Conservation (phyloP, 73 alveolate species). For the Paramecium octaurelia region DNA sequence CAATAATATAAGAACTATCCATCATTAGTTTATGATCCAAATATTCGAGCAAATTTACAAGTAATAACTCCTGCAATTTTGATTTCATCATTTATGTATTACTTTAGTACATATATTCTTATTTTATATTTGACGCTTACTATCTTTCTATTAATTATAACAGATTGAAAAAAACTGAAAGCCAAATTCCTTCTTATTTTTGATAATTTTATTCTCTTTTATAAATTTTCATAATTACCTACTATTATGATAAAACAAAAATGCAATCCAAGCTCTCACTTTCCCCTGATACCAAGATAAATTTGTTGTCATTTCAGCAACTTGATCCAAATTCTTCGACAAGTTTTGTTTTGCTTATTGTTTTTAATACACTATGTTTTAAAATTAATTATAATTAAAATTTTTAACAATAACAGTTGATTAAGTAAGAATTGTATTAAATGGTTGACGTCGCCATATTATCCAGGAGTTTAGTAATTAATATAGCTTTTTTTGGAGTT, state of each 20-base stretch:
- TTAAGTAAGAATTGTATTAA: too few relatives aligned
- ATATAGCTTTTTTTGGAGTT: too few relatives aligned
- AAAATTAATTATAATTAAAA: too few relatives aligned
- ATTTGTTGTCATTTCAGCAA: neutral
- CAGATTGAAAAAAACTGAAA: neutral
- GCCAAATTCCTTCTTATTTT: neutral
- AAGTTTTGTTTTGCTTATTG: too few relatives aligned
- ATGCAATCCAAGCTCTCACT: neutral
- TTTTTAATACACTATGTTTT: too few relatives aligned
- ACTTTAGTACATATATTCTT: neutral
- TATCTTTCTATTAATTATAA: neutral
- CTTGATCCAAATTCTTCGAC: neutral
- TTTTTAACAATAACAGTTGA: too few relatives aligned
- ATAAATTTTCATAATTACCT: neutral
- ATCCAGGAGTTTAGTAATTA: too few relatives aligned
- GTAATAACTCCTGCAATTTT: neutral
- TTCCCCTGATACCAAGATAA: neutral
- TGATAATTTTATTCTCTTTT: neutral
- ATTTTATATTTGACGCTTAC: neutral
- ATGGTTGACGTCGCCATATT: too few relatives aligned
- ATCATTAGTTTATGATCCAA: neutral
- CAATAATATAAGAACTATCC: neutral
- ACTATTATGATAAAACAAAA: neutral
- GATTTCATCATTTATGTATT: neutral
- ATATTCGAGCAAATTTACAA: neutral